Conservation (phyloP, 2,329 filamentous ascomycete species). For the Shiraia sp. region DNA sequence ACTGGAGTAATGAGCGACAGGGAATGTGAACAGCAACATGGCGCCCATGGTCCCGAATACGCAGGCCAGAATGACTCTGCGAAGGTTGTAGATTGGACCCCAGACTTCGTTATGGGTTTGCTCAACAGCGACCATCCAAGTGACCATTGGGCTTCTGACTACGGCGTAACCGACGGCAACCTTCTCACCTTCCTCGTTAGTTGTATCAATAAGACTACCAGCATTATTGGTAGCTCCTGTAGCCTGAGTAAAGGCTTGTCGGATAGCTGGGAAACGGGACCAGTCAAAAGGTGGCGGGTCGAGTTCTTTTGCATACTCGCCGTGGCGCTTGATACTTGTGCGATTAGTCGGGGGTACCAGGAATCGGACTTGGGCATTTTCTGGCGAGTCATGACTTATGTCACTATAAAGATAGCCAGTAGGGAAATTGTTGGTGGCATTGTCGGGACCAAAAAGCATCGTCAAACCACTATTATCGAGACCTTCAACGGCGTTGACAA, state of each 20-base stretch:
- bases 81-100: conserved; percentile 72
- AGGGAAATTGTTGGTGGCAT: conserved; percentile 62
- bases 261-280: conserved; percentile 64
- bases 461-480: conserved; percentile 71
- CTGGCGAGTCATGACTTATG: conserved; percentile 20
- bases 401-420: conserved; percentile 35
- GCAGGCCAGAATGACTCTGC: conserved; percentile 78
- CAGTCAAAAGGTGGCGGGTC: conserved; percentile 57
- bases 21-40: conserved; percentile 72
- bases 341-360: conserved; percentile 39
- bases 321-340: conserved; percentile 25
- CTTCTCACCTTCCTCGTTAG: conserved; percentile 69
- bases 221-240: conserved; percentile 64
- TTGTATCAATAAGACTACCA: conserved; percentile 68
- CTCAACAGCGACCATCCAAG: conserved; percentile 85
- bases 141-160: conserved; percentile 67
- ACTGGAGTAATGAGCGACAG: conserved; percentile 80
- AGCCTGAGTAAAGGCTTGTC: conserved; percentile 61
- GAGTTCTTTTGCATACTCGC: conserved; percentile 28
- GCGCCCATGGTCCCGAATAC: conserved; percentile 81
- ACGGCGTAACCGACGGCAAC: conserved; percentile 84
- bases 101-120: conserved; percentile 75
- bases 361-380: conserved; percentile 35
- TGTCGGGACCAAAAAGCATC: conserved; percentile 70
- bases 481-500: conserved; percentile 68